Evolutionary conservation across 73 alveolate species (phyloP), one percentile per base, ranked within the genome.

Genomic region (Symbiodinium pilosum): DNA sequence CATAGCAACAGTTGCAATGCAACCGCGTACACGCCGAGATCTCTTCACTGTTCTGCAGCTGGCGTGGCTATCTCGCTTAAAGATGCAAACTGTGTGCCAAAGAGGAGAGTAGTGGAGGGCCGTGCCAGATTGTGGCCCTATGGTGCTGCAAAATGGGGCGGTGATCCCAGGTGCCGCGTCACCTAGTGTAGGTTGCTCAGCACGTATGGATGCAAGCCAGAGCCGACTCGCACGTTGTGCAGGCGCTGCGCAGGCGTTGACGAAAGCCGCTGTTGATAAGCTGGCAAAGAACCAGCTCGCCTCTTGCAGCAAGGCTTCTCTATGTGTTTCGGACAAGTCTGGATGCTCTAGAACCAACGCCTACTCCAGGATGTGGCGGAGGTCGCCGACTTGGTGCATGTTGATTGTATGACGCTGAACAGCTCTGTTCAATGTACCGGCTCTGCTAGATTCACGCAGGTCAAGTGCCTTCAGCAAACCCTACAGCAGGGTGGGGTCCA

Each of bases 261-360:
- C 81, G 38, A 64, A 64, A 64, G 81, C 81, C 38, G 81, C 81
- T 28, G 81, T 64, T 26, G 81, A 34, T 14, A n/a, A 64, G 81
- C 81, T 64, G 81, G 81, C 81, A 64, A 64, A 64, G 81, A 64
- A 64, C 81, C 81, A 64, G 81, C 81, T 64, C 38, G 81, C 24
- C 59, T 32, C 24, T 64, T 64, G 59, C 59, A 14, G 14, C 21
- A 14, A 47, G 21, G 59, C 21, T 47, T 47, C 59, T 47, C n/a
- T n/a, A n/a, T n/a, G n/a, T n/a, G n/a, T n/a, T n/a, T n/a, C n/a
- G n/a, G n/a, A n/a, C n/a, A n/a, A n/a, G n/a, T n/a, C n/a, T n/a
- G n/a, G n/a, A n/a, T n/a, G n/a, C n/a, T n/a, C n/a, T n/a, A n/a
- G n/a, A n/a, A n/a, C n/a, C n/a, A n/a, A n/a, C n/a, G n/a, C n/a